Evolutionary conservation across 2,329 filamentous ascomycete species (phyloP).

Genomic region (Pyrenochaeta sp.): DNA sequence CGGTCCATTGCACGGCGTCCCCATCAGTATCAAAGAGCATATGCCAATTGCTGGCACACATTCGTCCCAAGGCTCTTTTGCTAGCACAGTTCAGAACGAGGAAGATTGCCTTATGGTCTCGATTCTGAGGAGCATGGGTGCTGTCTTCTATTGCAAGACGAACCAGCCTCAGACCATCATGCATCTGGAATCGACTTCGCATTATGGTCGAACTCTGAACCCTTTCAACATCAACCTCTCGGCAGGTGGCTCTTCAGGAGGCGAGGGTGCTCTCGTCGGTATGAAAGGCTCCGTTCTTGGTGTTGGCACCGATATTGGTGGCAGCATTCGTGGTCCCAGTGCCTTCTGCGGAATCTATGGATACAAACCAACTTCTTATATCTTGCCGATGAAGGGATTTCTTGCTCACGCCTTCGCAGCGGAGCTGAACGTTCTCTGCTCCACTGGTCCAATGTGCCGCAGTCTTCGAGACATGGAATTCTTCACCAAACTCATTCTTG

Average conservation of each 20-base stretch:
- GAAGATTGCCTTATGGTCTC: conserved; percentile 64
- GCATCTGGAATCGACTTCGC: conserved; percentile 64
- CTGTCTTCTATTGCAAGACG: conserved; percentile 60
- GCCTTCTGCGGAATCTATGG: conserved; percentile 36
- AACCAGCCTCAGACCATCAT: conserved; percentile 61
- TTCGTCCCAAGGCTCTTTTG: conserved; percentile 62
- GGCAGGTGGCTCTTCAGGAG: conserved; percentile 55
- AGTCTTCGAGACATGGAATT: conserved; percentile 24
- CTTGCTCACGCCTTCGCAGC: conserved; percentile 11
- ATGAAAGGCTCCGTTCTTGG: conserved; percentile 28
- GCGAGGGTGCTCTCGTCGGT: conserved; percentile 29
- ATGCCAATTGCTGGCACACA: conserved; percentile 59
- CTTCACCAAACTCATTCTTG: conserved; percentile 19
- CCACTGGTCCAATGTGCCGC: conserved; percentile 24
- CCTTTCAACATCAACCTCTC: conserved; percentile 54
- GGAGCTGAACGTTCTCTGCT: conserved; percentile 24
- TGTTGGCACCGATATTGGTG: conserved; percentile 36
- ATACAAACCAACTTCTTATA: conserved; percentile 32
- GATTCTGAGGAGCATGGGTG: conserved; percentile 61
- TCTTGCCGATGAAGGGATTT: conserved; percentile 19
- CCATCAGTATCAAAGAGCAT: conserved; percentile 61
- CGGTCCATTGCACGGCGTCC: conserved; percentile 57
- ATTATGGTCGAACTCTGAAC: conserved; percentile 54
- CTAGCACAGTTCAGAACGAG: conserved; percentile 54
- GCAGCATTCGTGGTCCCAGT: conserved; percentile 29